phyloP scores from a whole-genome alignment of 805 yeast genomes.

The Jamesozyma spencerorum region DNA sequence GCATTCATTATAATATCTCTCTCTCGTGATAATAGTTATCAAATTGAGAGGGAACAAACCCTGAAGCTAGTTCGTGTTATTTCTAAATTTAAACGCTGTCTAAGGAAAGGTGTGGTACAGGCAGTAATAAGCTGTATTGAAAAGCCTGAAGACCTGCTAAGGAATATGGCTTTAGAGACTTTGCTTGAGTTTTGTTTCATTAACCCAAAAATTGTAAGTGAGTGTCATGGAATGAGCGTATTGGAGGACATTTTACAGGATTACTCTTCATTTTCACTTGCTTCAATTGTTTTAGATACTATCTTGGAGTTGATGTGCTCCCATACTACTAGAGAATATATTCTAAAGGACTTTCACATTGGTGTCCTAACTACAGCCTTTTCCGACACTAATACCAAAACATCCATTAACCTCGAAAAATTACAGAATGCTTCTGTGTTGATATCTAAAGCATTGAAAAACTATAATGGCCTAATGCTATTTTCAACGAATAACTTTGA shows the following conservation, averaged over 20 bases:
- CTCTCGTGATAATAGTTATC: constrained; percentile 43
- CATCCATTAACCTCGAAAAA: constrained; percentile 42
- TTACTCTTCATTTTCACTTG: constrained; percentile 19
- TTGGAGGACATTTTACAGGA: constrained; percentile 27
- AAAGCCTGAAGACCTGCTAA: constrained; percentile 41
- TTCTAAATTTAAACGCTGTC: constrained; percentile 45
- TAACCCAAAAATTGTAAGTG: constrained; percentile 36
- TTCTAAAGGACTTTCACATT: constrained; percentile 52
- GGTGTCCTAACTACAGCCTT: constrained; percentile 58
- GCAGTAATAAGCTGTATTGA: constrained; percentile 60
- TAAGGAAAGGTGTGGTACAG: constrained; percentile 59
- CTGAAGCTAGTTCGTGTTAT: constrained; percentile 59
- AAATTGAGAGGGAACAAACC: constrained; percentile 69
- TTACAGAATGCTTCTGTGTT: constrained; percentile 54
- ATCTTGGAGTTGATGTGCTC: constrained; percentile 23
- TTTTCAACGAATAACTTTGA: constrained; percentile 48
- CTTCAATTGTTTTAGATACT: constrained; percentile 22
- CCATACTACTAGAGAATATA: constrained; percentile 23
- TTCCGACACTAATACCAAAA: constrained; percentile 48
- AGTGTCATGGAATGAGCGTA: constrained; percentile 40
- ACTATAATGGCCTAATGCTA: constrained; percentile 68
- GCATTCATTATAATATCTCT: constrained; percentile 55
- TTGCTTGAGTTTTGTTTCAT: constrained; percentile 45
- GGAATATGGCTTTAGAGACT: constrained; percentile 46
- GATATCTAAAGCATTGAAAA: constrained; percentile 51